Evolutionary conservation across 805 yeast genomes (phyloP).

Genomic region (Nakazawaea sp.): DNA sequence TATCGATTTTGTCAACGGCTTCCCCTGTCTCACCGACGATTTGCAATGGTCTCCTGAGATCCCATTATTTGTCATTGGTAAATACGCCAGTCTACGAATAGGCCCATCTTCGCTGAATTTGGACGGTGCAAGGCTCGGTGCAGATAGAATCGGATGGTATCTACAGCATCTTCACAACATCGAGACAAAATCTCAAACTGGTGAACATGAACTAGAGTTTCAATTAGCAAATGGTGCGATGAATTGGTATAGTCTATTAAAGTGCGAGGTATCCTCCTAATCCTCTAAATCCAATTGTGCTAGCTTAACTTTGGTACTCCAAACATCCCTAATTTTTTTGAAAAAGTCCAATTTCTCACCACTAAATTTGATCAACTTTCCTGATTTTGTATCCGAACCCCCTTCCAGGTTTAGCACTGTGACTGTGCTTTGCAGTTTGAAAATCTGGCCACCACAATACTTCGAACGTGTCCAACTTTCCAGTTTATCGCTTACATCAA

Average conservation of each 20-base stretch:
- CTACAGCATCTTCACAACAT: too few relatives aligned
- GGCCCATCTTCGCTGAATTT: too few relatives aligned
- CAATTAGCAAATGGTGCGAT: too few relatives aligned
- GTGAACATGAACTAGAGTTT: too few relatives aligned
- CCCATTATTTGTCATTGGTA: too few relatives aligned
- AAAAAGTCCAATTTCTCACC: not conserved
- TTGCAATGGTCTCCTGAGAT: too few relatives aligned
- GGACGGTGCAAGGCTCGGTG: too few relatives aligned
- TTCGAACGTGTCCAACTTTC: constrained; percentile 2
- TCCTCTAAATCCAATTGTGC: not conserved
- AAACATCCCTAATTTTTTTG: not conserved
- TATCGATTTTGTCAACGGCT: too few relatives aligned
- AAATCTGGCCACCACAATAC: constrained; percentile 4
- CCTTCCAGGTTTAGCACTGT: not conserved
- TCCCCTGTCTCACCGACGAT: too few relatives aligned
- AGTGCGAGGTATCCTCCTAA: not conserved
- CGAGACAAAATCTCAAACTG: too few relatives aligned
- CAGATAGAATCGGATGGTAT: too few relatives aligned
- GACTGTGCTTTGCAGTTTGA: constrained; percentile 2
- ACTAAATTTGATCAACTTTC: constrained; percentile 1
- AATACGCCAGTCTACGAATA: too few relatives aligned
- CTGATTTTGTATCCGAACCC: not conserved
- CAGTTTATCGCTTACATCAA: not conserved
- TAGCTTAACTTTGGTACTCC: not conserved
- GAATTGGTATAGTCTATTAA: not conserved